Evolutionary conservation across 805 yeast genomes (phyloP).

Genomic region (Lachancea sp.): DNA sequence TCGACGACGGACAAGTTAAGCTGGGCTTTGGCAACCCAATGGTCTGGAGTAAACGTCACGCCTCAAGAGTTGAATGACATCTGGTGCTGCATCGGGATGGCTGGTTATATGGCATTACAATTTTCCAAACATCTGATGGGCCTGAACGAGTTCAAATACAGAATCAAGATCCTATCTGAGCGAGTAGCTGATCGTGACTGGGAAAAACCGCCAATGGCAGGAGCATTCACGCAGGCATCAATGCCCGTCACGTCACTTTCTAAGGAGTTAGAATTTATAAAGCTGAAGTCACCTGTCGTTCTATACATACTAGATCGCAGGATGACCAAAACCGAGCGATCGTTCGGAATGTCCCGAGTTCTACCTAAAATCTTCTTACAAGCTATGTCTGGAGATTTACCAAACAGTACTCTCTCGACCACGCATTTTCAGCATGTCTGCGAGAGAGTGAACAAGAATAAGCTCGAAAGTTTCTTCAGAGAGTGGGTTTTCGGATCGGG

Average conservation of each 20-base stretch:
- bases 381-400: conserved; percentile 91
- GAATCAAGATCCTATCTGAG: conserved; percentile 59
- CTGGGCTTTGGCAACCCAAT: conserved; percentile 73
- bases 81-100: conserved; percentile 86
- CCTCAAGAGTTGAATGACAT: conserved; percentile 73
- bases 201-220: conserved; percentile 75
- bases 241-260: conserved; percentile 27
- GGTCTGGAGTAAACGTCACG: conserved; percentile 88
- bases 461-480: conserved; percentile 73
- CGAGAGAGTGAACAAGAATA: conserved; percentile 86
- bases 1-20: conserved; percentile 61
- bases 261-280: conserved; percentile 58
- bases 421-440: conserved; percentile 88
- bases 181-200: conserved; percentile 65
- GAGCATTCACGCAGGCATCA: conserved; percentile 39
- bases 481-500: conserved; percentile 94
- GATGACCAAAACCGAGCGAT: conserved; percentile 93
- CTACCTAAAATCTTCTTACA: conserved; percentile 86
- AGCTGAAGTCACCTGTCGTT: conserved; percentile 79
- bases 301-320: conserved; percentile 78
- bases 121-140: conserved; percentile 73
- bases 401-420: conserved; percentile 70
- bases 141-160: conserved; percentile 68
- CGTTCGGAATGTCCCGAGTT: conserved; percentile 86
- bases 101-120: conserved; percentile 73